Conservation (phyloP, 2,329 filamentous ascomycete genomes). For the Phialocephala subalpina region DNA sequence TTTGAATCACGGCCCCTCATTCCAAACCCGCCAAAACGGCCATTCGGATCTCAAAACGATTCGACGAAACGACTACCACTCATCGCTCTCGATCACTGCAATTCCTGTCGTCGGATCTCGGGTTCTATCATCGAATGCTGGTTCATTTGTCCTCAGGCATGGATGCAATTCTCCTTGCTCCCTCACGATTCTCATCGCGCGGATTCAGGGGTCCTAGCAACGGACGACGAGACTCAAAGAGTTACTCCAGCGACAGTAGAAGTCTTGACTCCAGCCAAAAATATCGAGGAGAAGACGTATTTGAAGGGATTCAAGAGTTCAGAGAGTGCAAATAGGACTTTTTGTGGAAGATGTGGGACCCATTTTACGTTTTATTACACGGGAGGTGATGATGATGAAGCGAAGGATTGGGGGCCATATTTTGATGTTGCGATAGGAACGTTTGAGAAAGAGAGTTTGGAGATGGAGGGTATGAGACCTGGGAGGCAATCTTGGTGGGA, state of each 20-base stretch:
- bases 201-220: no score
- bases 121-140: constrained; percentile 38
- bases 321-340: constrained; percentile 35
- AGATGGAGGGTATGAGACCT: constrained; percentile 32
- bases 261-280: constrained; percentile 23
- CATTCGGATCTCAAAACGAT: constrained; percentile 27
- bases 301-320: constrained; percentile 32
- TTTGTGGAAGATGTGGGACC: constrained; percentile 42
- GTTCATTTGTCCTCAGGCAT: constrained; percentile 40
- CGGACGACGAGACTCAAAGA: background rate
- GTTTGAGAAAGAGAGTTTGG: constrained; percentile 36
- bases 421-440: constrained; percentile 41
- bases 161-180: constrained; percentile 38
- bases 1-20: constrained; percentile 30
- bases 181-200: no score
- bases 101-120: constrained; percentile 36
- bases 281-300: constrained; percentile 23
- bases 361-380: constrained; percentile 37
- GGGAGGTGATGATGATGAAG: constrained; percentile 10
- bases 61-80: constrained; percentile 34
- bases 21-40: background rate
- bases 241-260: constrained; percentile 16
- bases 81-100: constrained; percentile 42
- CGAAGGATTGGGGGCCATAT: constrained; percentile 11
- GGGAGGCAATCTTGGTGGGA: constrained; percentile 35